Evolutionary conservation across 305 asterid species (phyloP), one percentile per base, ranked within the genome.

Genomic region (Euphrasia arctica): DNA sequence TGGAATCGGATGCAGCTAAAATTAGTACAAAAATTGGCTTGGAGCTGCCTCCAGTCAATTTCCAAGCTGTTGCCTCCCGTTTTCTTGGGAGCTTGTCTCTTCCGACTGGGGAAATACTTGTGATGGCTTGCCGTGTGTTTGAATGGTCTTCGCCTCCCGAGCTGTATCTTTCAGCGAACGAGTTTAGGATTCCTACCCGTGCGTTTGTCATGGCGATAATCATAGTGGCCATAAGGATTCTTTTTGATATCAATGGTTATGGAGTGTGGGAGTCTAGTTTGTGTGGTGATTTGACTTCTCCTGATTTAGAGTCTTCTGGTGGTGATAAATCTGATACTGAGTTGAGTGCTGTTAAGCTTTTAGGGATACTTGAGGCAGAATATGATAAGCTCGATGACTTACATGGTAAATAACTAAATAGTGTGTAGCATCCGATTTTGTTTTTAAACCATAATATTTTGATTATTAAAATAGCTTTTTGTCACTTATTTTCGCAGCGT

Each of bases 91-190:
- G 84, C 60, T 79, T 89, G 59, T 78, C 79, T 58, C 80, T 92
- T 78, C 97, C 96, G 32, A 62, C 58, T 22, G 59, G 22, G 62
- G 68, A 71, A 60, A 70, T 89, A 74, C 89, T 89, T 74, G 79
- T 79, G 62, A 72, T 57, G 63, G 89, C 96, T 36, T 79, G 85
- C 72, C 83, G 62, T 14, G 70, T 89, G 51, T 87, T 68, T 72
- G 93, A 82, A 68, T 92, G 98, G 97, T 81, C 88, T 62, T 78
- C 63, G 88, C 85, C 97, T 41, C 64, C 88, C 6, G 97, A 83
- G 67, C 63, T 92, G 67, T 85, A 77, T 72, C 68, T 92, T 41
- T 87, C 90, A 4, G 73, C 78, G 50, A 83, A 79, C 29, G 85
- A 81, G 74, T 29, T 15, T 32, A 79, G 86, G 69, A 76, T 78